These are phyloP conservation scores for Colletotrichum filicis DNA, from an alignment of 2,329 filamentous ascomycete genomes.

Conservation along the genomic window DNA sequence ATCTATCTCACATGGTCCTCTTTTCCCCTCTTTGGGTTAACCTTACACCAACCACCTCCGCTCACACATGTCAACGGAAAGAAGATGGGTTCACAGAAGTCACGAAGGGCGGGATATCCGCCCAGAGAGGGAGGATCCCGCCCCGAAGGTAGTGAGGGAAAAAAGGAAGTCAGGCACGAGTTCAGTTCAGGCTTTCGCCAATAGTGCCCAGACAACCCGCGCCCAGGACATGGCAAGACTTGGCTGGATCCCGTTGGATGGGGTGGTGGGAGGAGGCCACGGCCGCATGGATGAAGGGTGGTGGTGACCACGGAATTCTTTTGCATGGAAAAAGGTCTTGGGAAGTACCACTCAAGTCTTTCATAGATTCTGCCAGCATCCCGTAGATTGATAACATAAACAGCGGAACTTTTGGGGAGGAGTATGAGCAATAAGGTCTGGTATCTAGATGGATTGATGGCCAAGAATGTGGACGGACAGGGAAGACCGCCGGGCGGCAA, in stretches of 20 bases:
- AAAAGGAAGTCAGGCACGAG: background rate
- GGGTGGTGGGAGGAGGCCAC: background rate
- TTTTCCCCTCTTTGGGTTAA: background rate
- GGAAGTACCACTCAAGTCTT: conserved; percentile 13
- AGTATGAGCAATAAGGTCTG: background rate
- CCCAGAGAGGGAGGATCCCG: background rate
- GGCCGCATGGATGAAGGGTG: background rate
- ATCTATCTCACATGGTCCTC: background rate
- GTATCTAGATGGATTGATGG: background rate
- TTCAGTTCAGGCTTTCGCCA: background rate
- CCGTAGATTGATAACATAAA: background rate
- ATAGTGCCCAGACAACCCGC: background rate
- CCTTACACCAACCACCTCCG: conserved; percentile 17
- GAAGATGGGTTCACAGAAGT: background rate
- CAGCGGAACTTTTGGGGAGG: background rate
- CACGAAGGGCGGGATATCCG: background rate
- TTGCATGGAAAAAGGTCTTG: background rate
- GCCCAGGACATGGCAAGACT: conserved; percentile 8
- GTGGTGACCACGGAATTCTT: conserved; percentile 7
- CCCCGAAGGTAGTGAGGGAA: background rate
- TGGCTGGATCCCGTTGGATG: conserved; percentile 7
- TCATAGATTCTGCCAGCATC: background rate
- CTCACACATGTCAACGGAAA: background rate
- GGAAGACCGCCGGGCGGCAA: background rate
- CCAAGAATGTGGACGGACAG: background rate